Percentiles rank a stretch among this genome's conserved stretches.
Conservation (phyloP, 768 basidiomycete genomes). For the Neoboletus subvelutipes region DNA sequence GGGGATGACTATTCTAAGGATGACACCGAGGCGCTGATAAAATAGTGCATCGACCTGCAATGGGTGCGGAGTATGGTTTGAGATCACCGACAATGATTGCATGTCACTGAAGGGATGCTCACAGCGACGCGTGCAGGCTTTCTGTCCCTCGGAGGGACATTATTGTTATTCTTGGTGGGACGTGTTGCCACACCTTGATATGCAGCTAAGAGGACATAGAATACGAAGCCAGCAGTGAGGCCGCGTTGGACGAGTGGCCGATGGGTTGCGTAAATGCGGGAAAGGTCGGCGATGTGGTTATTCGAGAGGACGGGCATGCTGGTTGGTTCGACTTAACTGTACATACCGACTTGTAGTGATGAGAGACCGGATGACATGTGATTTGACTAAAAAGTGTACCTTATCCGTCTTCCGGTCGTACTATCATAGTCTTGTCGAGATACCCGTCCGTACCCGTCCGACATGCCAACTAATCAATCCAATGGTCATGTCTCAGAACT, state of each 20-base stretch:
- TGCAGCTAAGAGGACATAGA: conserved; percentile 67
- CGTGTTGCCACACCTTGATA: conserved; percentile 56
- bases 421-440: not conserved
- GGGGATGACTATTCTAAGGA: conserved; percentile 89
- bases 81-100: not conserved
- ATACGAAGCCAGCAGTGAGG: conserved; percentile 66
- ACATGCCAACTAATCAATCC: not conserved
- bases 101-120: conserved; percentile 24
- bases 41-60: conserved; percentile 87
- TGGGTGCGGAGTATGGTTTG: not conserved
- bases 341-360: not conserved
- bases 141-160: conserved; percentile 30
- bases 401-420: too few species aligned
- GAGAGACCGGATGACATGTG: conserved; percentile 2
- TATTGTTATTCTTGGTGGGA: conserved; percentile 26
- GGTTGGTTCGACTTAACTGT: not conserved
- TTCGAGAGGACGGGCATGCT: conserved; percentile 34
- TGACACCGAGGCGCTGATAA: conserved; percentile 71
- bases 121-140: conserved; percentile 69
- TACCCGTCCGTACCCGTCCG: conserved; percentile 7
- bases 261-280: conserved; percentile 57
- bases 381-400: not conserved
- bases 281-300: conserved; percentile 43
- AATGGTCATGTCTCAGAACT: not conserved
- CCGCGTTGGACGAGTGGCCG: conserved; percentile 71